Evolutionary conservation across 805 yeast genomes (phyloP).

Genomic region (Sugiyamaella smithiae): DNA sequence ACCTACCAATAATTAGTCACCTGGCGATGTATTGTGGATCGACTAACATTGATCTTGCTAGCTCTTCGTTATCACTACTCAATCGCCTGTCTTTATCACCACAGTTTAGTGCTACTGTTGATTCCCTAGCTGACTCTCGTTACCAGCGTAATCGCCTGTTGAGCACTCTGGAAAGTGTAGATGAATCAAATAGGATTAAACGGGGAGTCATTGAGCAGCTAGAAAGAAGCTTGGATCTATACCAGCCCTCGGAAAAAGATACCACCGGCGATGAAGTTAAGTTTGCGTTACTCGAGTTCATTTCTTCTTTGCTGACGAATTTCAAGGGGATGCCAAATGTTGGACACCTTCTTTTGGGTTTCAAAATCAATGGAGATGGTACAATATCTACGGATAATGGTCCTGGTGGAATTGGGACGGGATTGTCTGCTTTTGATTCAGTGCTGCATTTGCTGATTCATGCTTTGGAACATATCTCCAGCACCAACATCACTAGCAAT

Average conservation of each 20-base stretch:
- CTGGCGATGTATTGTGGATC: slow-evolving; percentile 73
- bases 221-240: slow-evolving; percentile 35
- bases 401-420: slow-evolving; percentile 52
- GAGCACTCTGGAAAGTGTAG: slow-evolving; percentile 68
- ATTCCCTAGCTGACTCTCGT: background rate
- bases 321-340: slow-evolving; percentile 44
- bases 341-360: slow-evolving; percentile 78
- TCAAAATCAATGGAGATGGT: slow-evolving; percentile 51
- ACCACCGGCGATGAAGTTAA: slow-evolving; percentile 44
- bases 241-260: slow-evolving; percentile 1
- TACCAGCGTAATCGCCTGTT: slow-evolving; percentile 55
- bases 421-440: slow-evolving; percentile 54
- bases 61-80: slow-evolving; percentile 52
- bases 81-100: slow-evolving; percentile 47
- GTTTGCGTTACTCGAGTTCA: slow-evolving; percentile 55
- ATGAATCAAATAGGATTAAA: slow-evolving; percentile 73
- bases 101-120: slow-evolving; percentile 37
- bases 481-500: slow-evolving; percentile 40
- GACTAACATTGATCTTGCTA: slow-evolving; percentile 49
- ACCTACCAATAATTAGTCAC: slow-evolving; percentile 69
- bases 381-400: slow-evolving; percentile 45
- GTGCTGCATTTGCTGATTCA: slow-evolving; percentile 50
- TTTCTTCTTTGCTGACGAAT: slow-evolving; percentile 45
- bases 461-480: slow-evolving; percentile 43
- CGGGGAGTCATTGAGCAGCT: slow-evolving; percentile 69